Evolutionary conservation across 306 rosid genomes (phyloP), one percentile per base, ranked within the genome.

Genomic region (Castanea sativa): DNA sequence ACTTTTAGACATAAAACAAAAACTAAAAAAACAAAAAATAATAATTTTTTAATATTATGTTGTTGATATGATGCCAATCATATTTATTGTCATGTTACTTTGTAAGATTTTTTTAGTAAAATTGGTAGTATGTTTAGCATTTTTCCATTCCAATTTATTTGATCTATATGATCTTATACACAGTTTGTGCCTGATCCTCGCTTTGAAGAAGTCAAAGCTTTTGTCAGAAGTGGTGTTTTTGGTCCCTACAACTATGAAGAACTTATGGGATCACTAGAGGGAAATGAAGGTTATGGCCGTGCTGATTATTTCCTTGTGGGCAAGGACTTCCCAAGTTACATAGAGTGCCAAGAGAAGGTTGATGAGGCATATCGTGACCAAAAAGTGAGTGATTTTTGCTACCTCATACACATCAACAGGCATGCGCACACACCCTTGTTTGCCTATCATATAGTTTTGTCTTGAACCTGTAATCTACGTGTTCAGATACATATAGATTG

Each of bases 301-400:
- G 99, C 91, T 60, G 99, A 96, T 85, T 96, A 96, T 83, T 96
- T 96, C 88, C 99, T 96, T 9, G 99, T 96, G 80, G 99, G 94
- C 70, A 89, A 91, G 77, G 99, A 96, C 94, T 96, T 96, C 90
- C 98, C 98, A 72, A 89, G 96, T 88, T 96, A 96, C 84, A 79
- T 93, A 69, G 98, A 96, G 86, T 93, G 96, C 86, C 99, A 96
- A 78, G 96, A 91, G 76, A 74, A 91, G 84, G 98, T 96, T 33
- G 97, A 96, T 49, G 85, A 93, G 83, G 97, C 97, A 32, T 95
- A 95, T 55, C 78, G 84, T 8, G 91, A 95, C 88, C 96, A 93
- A 86, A 89, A 77, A 80, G 99, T 91, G 78, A 84, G 91, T 80
- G 56, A 38, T n/a, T 18, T 69, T 23, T 79, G 56, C 29, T 81